Conservation (phyloP, 2,329 filamentous ascomycete genomes). For the Didymella segeticola region DNA sequence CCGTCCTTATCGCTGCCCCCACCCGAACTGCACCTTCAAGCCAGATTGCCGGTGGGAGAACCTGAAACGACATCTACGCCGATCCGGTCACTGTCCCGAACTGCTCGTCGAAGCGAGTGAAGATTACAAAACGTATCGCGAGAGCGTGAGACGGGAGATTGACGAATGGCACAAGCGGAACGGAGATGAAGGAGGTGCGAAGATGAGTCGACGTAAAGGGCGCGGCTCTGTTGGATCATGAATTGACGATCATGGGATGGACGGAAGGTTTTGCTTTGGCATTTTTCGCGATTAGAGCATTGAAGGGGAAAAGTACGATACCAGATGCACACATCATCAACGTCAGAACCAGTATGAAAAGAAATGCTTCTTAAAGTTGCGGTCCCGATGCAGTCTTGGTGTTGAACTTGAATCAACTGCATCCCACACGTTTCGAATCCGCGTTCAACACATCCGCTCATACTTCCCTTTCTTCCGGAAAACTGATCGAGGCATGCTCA, state of each 20-base stretch:
- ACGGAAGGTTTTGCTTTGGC: not conserved
- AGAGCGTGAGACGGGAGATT: conserved; percentile 40
- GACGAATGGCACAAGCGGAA: conserved; percentile 44
- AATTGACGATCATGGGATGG: not conserved
- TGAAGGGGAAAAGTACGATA: not conserved
- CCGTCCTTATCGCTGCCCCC: conserved; percentile 46
- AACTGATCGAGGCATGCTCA: no score
- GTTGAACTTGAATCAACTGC: no score
- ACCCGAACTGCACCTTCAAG: conserved; percentile 47
- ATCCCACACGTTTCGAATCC: no score
- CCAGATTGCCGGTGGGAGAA: conserved; percentile 50
- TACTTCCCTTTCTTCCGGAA: no score
- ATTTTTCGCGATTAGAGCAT: not conserved
- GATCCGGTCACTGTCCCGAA: conserved; percentile 45
- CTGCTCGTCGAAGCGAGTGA: conserved; percentile 43
- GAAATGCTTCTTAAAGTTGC: no score
- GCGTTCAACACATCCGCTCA: no score
- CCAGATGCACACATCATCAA: not conserved
- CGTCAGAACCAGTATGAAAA: no score
- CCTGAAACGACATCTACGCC: conserved; percentile 48
- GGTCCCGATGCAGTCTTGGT: no score
- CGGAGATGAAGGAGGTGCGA: conserved; percentile 28
- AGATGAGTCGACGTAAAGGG: conserved; percentile 32
- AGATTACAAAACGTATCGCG: conserved; percentile 43
- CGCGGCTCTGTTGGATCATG: conserved; percentile 1